phyloP scores from a whole-genome alignment of 2,329 filamentous ascomycete species.

The Cytospora piceicola region DNA sequence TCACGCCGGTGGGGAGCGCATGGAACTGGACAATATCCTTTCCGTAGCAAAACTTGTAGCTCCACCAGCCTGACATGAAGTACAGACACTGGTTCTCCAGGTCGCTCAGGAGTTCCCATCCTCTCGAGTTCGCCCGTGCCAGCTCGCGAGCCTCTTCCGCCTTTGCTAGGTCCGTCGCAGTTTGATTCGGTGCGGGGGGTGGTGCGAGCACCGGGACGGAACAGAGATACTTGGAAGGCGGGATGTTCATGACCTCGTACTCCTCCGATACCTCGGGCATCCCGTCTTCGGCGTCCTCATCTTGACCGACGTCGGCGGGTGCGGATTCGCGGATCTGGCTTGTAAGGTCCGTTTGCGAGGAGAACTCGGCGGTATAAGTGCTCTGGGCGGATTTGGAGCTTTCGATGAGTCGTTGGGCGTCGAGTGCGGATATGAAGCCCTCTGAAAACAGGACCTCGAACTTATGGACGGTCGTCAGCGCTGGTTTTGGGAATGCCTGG shows the following conservation, averaged over 20 bases:
- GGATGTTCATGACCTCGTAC: slow-evolving; percentile 77
- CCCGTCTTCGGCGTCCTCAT: slow-evolving; percentile 38
- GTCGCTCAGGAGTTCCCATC: slow-evolving; percentile 77
- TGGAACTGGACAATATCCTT: slow-evolving; percentile 89
- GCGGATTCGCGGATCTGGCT: slow-evolving; percentile 42
- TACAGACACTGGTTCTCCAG: slow-evolving; percentile 84
- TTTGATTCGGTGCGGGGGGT: slow-evolving; percentile 61
- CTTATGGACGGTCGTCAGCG: slow-evolving; percentile 47
- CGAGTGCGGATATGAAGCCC: slow-evolving; percentile 70
- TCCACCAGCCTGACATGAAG: slow-evolving; percentile 88
- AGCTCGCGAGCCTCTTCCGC: slow-evolving; percentile 82
- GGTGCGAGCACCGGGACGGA: slow-evolving; percentile 73
- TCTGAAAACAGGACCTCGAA: slow-evolving; percentile 81
- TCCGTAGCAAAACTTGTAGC: slow-evolving; percentile 92
- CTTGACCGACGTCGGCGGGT: slow-evolving; percentile 39
- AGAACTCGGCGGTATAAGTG: slow-evolving; percentile 47
- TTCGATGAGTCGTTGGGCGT: slow-evolving; percentile 66
- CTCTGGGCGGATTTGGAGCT: slow-evolving; percentile 38
- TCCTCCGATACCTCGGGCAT: slow-evolving; percentile 45
- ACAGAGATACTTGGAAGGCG: slow-evolving; percentile 78
- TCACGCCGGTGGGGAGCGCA: slow-evolving; percentile 69
- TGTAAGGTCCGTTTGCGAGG: slow-evolving; percentile 47
- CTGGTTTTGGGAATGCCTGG: not conserved
- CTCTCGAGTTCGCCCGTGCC: slow-evolving; percentile 73
- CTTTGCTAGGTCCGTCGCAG: slow-evolving; percentile 67